phyloP scores from a whole-genome alignment of 176 grass and related monocot species.

The Aegilops longissima region DNA sequence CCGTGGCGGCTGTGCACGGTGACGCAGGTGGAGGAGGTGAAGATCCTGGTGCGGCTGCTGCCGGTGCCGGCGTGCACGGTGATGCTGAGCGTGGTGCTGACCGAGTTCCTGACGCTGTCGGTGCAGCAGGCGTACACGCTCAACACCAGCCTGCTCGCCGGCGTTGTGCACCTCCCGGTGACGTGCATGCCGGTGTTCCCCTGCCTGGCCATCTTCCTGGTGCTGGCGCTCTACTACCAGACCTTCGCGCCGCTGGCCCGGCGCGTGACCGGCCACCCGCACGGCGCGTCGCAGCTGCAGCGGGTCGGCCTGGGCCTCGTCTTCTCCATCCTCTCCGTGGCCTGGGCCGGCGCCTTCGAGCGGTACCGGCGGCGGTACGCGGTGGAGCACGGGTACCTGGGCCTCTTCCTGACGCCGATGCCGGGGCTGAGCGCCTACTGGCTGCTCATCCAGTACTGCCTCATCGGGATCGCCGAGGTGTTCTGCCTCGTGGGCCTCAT shows the following conservation, averaged over 20 bases:
- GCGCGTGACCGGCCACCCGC: slow-evolving; percentile 76
- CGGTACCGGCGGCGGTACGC: slow-evolving; percentile 77
- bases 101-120: slow-evolving; percentile 90
- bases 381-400: slow-evolving; percentile 55
- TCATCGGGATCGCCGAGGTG: slow-evolving; percentile 94
- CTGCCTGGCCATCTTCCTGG: slow-evolving; percentile 76
- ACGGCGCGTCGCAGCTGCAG: slow-evolving; percentile 89
- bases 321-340: slow-evolving; percentile 76
- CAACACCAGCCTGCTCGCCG: slow-evolving; percentile 56
- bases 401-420: slow-evolving; percentile 68
- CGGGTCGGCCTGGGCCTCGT: slow-evolving; percentile 72
- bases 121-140: slow-evolving; percentile 93
- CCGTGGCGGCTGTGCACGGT: slow-evolving; percentile 85
- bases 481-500: slow-evolving; percentile 83
- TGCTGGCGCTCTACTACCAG: slow-evolving; percentile 80
- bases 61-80: slow-evolving; percentile 81
- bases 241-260: slow-evolving; percentile 73
- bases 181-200: slow-evolving; percentile 99
- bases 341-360: slow-evolving; percentile 80
- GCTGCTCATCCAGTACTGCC: slow-evolving; percentile 93
- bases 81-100: slow-evolving; percentile 79
- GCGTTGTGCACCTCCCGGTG: slow-evolving; percentile 58
- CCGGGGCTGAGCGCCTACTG: slow-evolving; percentile 87
- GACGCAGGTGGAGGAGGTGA: slow-evolving; percentile 95
- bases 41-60: slow-evolving; percentile 78